Evolutionary conservation across 2,329 filamentous ascomycete species (phyloP), one percentile per base, ranked within the genome.

Genomic region (Fusarium brevicatenulatum): DNA sequence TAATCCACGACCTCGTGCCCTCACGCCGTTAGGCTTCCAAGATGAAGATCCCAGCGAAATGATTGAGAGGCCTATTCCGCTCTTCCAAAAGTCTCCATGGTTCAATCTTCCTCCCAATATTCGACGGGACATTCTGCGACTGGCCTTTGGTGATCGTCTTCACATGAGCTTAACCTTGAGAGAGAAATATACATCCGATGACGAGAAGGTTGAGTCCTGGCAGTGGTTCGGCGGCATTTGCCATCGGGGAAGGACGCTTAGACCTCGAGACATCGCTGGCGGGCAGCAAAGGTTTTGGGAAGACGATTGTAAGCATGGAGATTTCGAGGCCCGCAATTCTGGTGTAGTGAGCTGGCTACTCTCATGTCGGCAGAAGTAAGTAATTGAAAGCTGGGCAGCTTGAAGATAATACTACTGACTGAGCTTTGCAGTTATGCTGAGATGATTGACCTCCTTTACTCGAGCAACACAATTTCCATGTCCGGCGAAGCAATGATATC

Each of bases 281-380:
- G 44, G 19, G 4, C 44, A 47, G 25, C 25, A 47, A 30, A 47
- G 44, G 19, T 30, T 64, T 36, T 60, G 64, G 62, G 21, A 15
- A 16, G 53, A 67, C 9, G 23, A 30, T 12, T 68, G 65, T 9
- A 21, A 23, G 11, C 4, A 19, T 37, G 32, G 21, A 5, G 12
- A n/a, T 10, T 1, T 5, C 1, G 15, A 36, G 16, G 10, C 30
- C 21, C 23, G 28, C 2, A 18, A 13, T 3, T 19, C 39, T 10
- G 42, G 63, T 4, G 21, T 49, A 2, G 55, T 62, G 19, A 21
- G 65, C 0, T 68, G 65, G 65, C 47, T 68, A 12, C 42, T 68
- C 2, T 68, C 65, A 2, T 68, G 63, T 49, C 65, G 65, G 3
- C 65, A 68, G n/a, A 68, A 68, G 63, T 68, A n/a, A 30, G 44